Evolutionary conservation across 768 basidiomycete genomes (phyloP).

Genomic region (Mycena leptocephala): DNA sequence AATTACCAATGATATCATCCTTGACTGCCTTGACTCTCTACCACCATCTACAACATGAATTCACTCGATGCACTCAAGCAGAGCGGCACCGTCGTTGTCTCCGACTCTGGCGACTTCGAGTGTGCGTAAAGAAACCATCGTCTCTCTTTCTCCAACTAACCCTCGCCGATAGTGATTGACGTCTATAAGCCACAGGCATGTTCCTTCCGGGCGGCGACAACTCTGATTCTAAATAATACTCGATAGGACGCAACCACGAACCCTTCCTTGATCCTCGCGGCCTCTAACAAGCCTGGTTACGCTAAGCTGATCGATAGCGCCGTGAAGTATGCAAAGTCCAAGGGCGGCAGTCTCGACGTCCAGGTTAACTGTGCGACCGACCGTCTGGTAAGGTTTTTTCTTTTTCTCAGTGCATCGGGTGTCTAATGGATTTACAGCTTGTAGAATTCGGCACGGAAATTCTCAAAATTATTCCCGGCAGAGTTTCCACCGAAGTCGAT

Average conservation of each 20-base stretch:
- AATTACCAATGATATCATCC: neutral
- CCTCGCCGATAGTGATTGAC: conserved; percentile 82
- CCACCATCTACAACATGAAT: conserved; percentile 67
- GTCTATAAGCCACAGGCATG: conserved; percentile 92
- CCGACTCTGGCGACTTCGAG: conserved; percentile 98
- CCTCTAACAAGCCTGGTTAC: conserved; percentile 93
- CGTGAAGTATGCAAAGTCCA: conserved; percentile 81
- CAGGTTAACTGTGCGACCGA: conserved; percentile 89
- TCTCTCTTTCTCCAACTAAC: conserved; percentile 26
- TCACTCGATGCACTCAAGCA: conserved; percentile 90
- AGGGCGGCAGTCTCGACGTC: conserved; percentile 83
- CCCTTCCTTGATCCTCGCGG: conserved; percentile 95
- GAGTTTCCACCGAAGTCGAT: conserved; percentile 99
- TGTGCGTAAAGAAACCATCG: conserved; percentile 62
- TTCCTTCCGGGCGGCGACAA: neutral
- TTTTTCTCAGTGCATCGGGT: conserved; percentile 26
- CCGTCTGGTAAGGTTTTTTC: conserved; percentile 90
- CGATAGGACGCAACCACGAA: conserved; percentile 96
- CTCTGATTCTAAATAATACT: conserved; percentile 7
- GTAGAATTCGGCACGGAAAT: conserved; percentile 99
- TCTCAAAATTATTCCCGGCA: conserved; percentile 94
- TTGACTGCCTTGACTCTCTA: neutral
- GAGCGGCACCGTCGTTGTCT: conserved; percentile 96
- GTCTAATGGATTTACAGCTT: conserved; percentile 67
- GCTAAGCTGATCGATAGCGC: conserved; percentile 85